phyloP scores from a whole-genome alignment of 352 stramenopile genomes.

The Pythium sukuiense region DNA sequence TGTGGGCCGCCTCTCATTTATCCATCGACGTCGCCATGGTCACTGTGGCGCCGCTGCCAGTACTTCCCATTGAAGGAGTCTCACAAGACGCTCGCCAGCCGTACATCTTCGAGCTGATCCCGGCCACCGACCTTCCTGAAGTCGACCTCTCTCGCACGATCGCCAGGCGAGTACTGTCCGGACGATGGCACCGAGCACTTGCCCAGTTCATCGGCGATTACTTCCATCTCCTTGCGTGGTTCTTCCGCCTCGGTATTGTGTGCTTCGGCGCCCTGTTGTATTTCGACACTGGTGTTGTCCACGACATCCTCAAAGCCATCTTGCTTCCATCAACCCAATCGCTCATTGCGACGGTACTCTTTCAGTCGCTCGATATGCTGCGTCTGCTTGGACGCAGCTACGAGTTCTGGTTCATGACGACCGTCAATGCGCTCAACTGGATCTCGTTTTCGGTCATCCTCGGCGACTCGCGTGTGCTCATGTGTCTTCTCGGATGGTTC shows the following conservation, averaged over 20 bases:
- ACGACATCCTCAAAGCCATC: conserved; percentile 6
- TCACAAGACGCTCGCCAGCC: background rate
- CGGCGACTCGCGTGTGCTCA: conserved; percentile 29
- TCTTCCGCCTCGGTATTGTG: conserved; percentile 10
- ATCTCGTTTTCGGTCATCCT: conserved; percentile 27
- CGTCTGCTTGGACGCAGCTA: conserved; percentile 25
- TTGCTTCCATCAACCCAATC: conserved; percentile 18
- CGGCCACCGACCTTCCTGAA: background rate
- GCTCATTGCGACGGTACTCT: conserved; percentile 4
- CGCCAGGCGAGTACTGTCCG: background rate
- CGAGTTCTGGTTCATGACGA: conserved; percentile 45
- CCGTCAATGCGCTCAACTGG: conserved; percentile 35
- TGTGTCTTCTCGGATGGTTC: conserved; percentile 4
- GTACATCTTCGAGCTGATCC: background rate
- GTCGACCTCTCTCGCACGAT: conserved; percentile 2
- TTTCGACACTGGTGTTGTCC: background rate
- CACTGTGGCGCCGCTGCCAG: background rate
- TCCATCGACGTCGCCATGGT: background rate
- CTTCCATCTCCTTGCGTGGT: conserved; percentile 6
- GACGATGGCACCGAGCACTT: background rate
- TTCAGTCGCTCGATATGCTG: conserved; percentile 33
- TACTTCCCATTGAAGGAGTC: background rate
- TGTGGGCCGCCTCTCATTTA: too few relatives aligned
- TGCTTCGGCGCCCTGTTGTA: conserved; percentile 4
- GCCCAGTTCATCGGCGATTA: background rate